Base-by-base conservation (phyloP, 345 rosid species). In the Salix koriyanagi region DNA sequence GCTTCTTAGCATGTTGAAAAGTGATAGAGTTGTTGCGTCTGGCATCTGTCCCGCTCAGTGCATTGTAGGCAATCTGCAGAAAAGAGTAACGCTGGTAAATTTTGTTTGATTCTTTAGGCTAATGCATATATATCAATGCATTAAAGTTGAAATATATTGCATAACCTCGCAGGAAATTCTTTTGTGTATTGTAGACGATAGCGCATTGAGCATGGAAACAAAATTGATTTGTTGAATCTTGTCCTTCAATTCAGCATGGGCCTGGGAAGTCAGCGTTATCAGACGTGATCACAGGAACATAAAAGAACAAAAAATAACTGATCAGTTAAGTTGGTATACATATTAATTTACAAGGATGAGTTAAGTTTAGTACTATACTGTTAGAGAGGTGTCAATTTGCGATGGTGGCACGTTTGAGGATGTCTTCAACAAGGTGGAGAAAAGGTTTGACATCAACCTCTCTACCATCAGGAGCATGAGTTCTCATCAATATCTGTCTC, bases 11-110 rank as follows among this genome's bases (percentile, higher is more conserved):
- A 87, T 84, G 78, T 79, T 82, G 70, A 89, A 87, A 64, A 91
- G 74, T 13, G 86, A 74, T 54, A 89, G 70, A 1, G 97, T 89
- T 78, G 88, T 90, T 42, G 82, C 81, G 48, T 88, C n/a, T 90
- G 2, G 88, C 89, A 54, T 91, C 94, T 19, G 86, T 66, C 39
- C 94, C 92, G 25, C 89, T 73, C 67, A 87, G 69, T 60, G 91
- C 87, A 75, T 86, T 90, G 85, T 86, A 89, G 7, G 88, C 81
- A 71, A 91, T 88, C 97, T 91, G 88, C 61, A 14, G 7, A 19
- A 54, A 54, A 30, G 32, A 30, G 32, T 30, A 30, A 30, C 32
- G 32, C 4, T 4, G 32, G 32, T 30, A 30, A 30, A 30, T 30
- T 30, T 30, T 0, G 32, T 21, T n/a, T 4, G n/a, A 54, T 21